Percentiles rank a stretch among this genome's conserved stretches.
Conservation (phyloP, 345 rosid genomes). For the Salix viminalis region DNA sequence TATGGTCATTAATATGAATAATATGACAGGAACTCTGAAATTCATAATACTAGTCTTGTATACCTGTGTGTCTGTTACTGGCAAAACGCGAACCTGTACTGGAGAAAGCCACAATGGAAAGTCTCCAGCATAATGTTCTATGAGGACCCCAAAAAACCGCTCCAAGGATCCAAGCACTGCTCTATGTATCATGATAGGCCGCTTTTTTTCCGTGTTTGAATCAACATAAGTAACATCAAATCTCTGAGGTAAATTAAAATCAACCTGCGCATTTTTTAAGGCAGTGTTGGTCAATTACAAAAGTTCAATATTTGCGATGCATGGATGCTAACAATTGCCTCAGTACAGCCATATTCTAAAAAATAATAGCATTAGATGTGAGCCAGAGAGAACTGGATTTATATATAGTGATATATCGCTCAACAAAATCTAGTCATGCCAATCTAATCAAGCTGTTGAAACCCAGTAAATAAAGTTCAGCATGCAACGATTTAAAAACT, state of each 20-base stretch:
- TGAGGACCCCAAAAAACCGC: slow-evolving; percentile 88
- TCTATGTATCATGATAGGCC: slow-evolving; percentile 95
- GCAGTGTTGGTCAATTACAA: not conserved
- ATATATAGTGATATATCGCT: not conserved
- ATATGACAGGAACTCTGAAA: not conserved
- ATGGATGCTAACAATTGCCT: not conserved
- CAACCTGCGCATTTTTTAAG: slow-evolving; percentile 50
- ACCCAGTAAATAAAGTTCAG: not conserved
- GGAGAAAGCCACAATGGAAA: slow-evolving; percentile 95
- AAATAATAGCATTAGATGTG: not conserved
- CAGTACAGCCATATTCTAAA: not conserved
- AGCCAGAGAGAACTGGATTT: not conserved
- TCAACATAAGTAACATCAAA: slow-evolving; percentile 85
- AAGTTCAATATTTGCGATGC: no score
- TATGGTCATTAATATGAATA: not conserved
- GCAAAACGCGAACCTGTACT: slow-evolving; percentile 78
- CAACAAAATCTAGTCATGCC: not conserved
- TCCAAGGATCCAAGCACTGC: slow-evolving; percentile 92
- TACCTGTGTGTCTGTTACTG: slow-evolving; percentile 92
- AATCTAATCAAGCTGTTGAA: not conserved
- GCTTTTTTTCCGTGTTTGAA: slow-evolving; percentile 70
- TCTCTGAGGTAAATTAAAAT: slow-evolving; percentile 83
- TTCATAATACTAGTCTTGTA: not conserved
- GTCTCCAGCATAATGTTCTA: slow-evolving; percentile 96
- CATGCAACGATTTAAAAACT: not conserved